These are phyloP conservation scores for Botrytis aclada DNA, from an alignment of 2,329 filamentous ascomycete genomes.

Conservation along the genomic window DNA sequence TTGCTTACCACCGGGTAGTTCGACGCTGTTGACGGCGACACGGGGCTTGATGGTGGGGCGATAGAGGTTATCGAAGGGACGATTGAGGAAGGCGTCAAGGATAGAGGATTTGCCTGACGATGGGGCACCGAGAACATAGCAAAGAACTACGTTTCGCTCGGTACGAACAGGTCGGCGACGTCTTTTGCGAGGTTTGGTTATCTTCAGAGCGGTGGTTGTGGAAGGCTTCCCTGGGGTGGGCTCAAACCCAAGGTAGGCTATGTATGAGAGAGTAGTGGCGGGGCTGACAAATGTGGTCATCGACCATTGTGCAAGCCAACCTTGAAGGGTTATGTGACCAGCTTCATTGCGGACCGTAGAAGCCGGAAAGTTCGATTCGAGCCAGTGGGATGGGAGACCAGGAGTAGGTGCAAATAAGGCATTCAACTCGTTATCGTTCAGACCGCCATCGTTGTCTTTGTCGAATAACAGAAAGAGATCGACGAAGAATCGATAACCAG, in stretches of 20 bases:
- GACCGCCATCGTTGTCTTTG: constrained; percentile 93
- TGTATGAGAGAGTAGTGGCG: constrained; percentile 90
- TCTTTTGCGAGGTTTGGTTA: constrained; percentile 87
- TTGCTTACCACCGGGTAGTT: constrained; percentile 92
- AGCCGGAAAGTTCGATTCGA: constrained; percentile 83
- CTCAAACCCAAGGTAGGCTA: constrained; percentile 95
- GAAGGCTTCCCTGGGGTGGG: constrained; percentile 71
- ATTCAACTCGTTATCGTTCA: constrained; percentile 80
- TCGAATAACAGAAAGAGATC: constrained; percentile 94
- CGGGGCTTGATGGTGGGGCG: constrained; percentile 93
- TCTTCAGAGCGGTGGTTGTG: constrained; percentile 80
- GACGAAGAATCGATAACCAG: constrained; percentile 95
- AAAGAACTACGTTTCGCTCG: constrained; percentile 90
- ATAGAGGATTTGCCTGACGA: constrained; percentile 89
- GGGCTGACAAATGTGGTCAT: constrained; percentile 98
- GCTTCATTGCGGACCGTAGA: constrained; percentile 94
- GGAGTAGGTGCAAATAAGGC: constrained; percentile 92
- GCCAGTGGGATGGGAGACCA: constrained; percentile 81
- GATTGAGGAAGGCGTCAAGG: constrained; percentile 85
- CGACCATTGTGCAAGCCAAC: constrained; percentile 98
- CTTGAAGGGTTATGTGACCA: constrained; percentile 91
- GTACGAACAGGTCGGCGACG: constrained; percentile 78
- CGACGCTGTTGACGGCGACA: constrained; percentile 92
- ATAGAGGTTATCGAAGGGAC: constrained; percentile 79
- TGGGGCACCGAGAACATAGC: constrained; percentile 83